Percentiles rank a stretch among this genome's conserved stretches.
phyloP scores from a whole-genome alignment of 805 yeast genomes.

The Ogataea ganodermae region DNA sequence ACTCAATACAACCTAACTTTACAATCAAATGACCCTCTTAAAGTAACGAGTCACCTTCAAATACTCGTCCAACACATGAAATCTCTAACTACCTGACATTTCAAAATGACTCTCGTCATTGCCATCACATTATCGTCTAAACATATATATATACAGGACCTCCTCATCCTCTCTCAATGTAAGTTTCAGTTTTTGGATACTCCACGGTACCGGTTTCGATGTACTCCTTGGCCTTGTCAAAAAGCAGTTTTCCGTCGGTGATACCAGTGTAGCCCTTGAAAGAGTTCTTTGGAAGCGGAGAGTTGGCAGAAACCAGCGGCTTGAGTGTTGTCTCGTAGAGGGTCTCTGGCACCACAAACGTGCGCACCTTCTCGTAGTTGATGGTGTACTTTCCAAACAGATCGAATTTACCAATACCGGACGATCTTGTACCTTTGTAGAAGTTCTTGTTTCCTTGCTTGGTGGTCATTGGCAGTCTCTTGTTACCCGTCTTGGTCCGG shows the following conservation, averaged over 20 bases:
- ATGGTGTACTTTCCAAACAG: slow-evolving; percentile 72
- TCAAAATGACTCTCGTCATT: no score
- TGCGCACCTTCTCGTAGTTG: slow-evolving; percentile 83
- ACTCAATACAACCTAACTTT: no score
- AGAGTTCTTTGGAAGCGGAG: slow-evolving; percentile 68
- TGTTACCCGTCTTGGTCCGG: slow-evolving; percentile 71
- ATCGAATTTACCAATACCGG: slow-evolving; percentile 86
- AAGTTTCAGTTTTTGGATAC: slow-evolving; percentile 30
- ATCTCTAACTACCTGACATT: no score
- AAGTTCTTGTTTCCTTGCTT: slow-evolving; percentile 92
- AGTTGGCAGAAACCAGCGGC: slow-evolving; percentile 76
- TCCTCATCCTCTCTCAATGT: slow-evolving; percentile 35
- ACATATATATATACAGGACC: background rate
- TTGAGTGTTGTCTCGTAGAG: slow-evolving; percentile 44
- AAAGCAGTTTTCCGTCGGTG: slow-evolving; percentile 69
- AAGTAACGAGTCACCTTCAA: no score
- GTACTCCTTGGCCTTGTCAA: slow-evolving; percentile 72
- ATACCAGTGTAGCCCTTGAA: slow-evolving; percentile 69
- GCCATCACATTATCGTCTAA: no score
- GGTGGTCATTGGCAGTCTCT: slow-evolving; percentile 80
- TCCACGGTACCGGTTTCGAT: slow-evolving; percentile 69
- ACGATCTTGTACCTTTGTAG: slow-evolving; percentile 95
- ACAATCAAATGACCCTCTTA: no score
- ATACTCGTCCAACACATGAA: no score
- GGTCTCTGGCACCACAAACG: slow-evolving; percentile 79